Conservation (phyloP, 768 basidiomycete genomes). For the Cubamyces lactineus region DNA sequence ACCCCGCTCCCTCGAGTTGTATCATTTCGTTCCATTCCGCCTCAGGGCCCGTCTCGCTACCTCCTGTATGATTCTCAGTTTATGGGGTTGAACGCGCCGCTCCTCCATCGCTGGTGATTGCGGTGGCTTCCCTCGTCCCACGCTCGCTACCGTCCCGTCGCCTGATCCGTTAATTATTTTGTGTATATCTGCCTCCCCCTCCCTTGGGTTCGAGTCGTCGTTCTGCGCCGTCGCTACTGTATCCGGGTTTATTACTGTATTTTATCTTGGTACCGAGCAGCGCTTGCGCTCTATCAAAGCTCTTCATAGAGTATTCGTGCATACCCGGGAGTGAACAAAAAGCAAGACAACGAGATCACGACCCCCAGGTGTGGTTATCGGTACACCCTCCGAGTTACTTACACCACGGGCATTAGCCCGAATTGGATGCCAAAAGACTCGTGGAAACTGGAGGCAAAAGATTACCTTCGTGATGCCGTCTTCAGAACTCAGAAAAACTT, state of each 20-base stretch:
- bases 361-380: too few relatives aligned
- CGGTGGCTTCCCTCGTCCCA: constrained; percentile 8
- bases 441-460: too few relatives aligned
- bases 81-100: constrained; percentile 13
- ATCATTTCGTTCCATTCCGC: constrained; percentile 15
- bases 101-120: not conserved
- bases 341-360: too few relatives aligned
- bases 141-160: constrained; percentile 17
- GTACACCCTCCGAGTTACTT: too few relatives aligned
- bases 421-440: too few relatives aligned
- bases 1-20: constrained; percentile 24
- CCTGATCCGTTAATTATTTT: constrained; percentile 2
- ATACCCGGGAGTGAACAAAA: too few relatives aligned
- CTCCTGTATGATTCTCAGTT: constrained; percentile 16
- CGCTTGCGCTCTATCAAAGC: not conserved
- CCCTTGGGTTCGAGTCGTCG: not conserved
- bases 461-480: too few relatives aligned
- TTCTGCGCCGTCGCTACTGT: constrained; percentile 19
- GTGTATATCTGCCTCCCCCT: constrained; percentile 22
- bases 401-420: too few relatives aligned
- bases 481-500: too few relatives aligned
- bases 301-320: not conserved
- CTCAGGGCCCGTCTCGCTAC: not conserved
- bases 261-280: constrained; percentile 14
- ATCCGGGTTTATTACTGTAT: constrained; percentile 26